phyloP scores from a whole-genome alignment of 345 rosid genomes.

The Euphorbia pulcherrima region DNA sequence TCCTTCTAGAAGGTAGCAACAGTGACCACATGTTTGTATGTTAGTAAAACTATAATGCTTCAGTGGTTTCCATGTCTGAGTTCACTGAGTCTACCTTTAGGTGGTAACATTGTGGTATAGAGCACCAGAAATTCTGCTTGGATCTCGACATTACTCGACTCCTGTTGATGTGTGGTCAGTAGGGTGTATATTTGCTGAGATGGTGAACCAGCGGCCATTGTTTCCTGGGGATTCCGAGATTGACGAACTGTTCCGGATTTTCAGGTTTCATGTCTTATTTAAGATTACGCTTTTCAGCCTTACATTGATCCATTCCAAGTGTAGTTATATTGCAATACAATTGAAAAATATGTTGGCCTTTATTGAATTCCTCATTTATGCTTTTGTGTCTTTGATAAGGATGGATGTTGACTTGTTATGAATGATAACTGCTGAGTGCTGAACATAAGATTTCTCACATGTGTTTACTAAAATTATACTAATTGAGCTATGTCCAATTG shows the following conservation, averaged over 20 bases:
- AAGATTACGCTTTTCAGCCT: background rate
- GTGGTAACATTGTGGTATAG: conserved; percentile 99
- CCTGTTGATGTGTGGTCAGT: conserved; percentile 99
- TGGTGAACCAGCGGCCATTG: conserved; percentile 88
- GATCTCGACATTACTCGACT: conserved; percentile 94
- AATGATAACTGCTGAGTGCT: too few relatives aligned
- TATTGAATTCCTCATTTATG: background rate
- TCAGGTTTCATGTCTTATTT: conserved; percentile 52
- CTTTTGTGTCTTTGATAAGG: too few relatives aligned
- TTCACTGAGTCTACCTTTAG: conserved; percentile 34
- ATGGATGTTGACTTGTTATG: too few relatives aligned
- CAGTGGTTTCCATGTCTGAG: conserved; percentile 1
- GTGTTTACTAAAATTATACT: too few relatives aligned
- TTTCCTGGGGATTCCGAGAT: conserved; percentile 99
- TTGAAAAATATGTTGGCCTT: background rate
- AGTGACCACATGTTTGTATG: background rate
- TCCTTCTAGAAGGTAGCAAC: background rate
- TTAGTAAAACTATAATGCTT: background rate
- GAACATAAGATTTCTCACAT: too few relatives aligned
- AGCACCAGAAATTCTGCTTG: conserved; percentile 97
- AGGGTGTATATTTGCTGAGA: conserved; percentile 99
- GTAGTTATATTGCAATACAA: background rate
- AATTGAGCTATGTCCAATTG: too few relatives aligned
- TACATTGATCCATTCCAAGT: background rate
- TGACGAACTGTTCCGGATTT: conserved; percentile 90